Conservation (phyloP, 495 filamentous ascomycete genomes). For the Penicillium desertorum region DNA sequence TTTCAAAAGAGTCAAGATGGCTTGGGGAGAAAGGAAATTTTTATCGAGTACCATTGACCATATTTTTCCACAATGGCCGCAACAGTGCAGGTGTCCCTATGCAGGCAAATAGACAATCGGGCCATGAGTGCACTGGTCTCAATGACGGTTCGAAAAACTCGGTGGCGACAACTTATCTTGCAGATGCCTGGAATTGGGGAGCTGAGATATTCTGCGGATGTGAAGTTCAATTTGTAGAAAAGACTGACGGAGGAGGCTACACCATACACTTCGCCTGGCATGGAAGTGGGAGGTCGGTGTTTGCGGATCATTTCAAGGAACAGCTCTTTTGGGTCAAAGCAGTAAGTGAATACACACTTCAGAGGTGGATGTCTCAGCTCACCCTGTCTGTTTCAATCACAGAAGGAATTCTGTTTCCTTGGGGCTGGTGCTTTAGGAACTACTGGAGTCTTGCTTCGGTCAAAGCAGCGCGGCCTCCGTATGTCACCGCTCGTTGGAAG, state of each 20-base stretch:
- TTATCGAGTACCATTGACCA: conserved; percentile 58
- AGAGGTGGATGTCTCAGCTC: neutral
- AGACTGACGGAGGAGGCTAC: conserved; percentile 53
- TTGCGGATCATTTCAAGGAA: conserved; percentile 55
- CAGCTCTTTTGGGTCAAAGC: conserved; percentile 71
- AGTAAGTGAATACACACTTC: conserved; percentile 34
- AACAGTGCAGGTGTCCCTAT: conserved; percentile 64
- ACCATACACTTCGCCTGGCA: conserved; percentile 67
- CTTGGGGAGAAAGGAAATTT: conserved; percentile 55
- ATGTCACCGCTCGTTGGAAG: conserved; percentile 59
- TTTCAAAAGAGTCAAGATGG: conserved; percentile 53
- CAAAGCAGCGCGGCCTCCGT: conserved; percentile 56
- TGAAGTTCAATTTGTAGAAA: conserved; percentile 64
- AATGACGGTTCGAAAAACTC: conserved; percentile 69
- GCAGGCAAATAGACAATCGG: conserved; percentile 57
- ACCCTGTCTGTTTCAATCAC: neutral
- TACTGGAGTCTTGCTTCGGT: conserved; percentile 66
- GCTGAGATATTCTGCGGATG: conserved; percentile 73
- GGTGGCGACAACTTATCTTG: conserved; percentile 63
- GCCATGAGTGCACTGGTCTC: conserved; percentile 61
- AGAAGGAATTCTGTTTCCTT: conserved; percentile 9
- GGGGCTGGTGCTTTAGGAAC: conserved; percentile 49
- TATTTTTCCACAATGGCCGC: conserved; percentile 56
- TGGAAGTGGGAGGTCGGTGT: conserved; percentile 56
- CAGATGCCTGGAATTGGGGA: conserved; percentile 76